These are phyloP conservation scores for Fonsecaea erecta DNA, from an alignment of 2,329 filamentous ascomycete species.

Conservation along the genomic window DNA sequence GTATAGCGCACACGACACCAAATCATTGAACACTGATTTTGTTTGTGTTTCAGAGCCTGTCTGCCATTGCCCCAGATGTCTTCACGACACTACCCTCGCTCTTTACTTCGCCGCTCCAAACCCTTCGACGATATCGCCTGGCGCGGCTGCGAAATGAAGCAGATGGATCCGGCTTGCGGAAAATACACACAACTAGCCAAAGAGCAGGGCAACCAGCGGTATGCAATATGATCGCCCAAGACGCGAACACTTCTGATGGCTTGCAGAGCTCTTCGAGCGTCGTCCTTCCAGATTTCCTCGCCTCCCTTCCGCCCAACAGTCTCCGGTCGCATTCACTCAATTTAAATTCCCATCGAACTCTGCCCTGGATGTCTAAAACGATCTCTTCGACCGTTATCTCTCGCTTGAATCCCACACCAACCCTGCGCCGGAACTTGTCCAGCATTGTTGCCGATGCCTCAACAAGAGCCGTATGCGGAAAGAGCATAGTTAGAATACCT, in stretches of 20 bases:
- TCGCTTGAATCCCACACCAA: conserved; percentile 8
- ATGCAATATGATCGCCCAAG: background rate
- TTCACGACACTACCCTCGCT: conserved; percentile 32
- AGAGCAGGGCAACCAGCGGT: conserved; percentile 4
- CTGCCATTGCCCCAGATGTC: conserved; percentile 34
- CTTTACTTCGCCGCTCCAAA: conserved; percentile 31
- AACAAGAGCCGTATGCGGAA: conserved; percentile 1
- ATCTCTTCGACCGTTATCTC: conserved; percentile 21
- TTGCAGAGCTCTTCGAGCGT: conserved; percentile 16
- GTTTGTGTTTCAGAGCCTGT: conserved; percentile 25
- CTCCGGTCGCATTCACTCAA: conserved; percentile 8
- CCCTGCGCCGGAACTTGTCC: conserved; percentile 24
- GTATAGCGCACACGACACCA: background rate
- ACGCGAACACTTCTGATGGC: conserved; percentile 15
- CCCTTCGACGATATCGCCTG: conserved; percentile 33
- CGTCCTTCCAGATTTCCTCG: conserved; percentile 27
- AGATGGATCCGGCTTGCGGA: conserved; percentile 15
- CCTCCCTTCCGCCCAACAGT: conserved; percentile 20
- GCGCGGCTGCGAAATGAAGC: conserved; percentile 23
- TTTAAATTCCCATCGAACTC: conserved; percentile 13
- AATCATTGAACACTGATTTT: conserved; percentile 19
- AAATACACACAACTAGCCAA: conserved; percentile 12
- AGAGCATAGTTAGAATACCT: background rate
- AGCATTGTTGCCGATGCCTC: conserved; percentile 10
- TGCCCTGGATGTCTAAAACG: conserved; percentile 27